Evolutionary conservation across 2,329 filamentous ascomycete genomes (phyloP), one percentile per base, ranked within the genome.

Genomic region (Macrophomina phaseolina): DNA sequence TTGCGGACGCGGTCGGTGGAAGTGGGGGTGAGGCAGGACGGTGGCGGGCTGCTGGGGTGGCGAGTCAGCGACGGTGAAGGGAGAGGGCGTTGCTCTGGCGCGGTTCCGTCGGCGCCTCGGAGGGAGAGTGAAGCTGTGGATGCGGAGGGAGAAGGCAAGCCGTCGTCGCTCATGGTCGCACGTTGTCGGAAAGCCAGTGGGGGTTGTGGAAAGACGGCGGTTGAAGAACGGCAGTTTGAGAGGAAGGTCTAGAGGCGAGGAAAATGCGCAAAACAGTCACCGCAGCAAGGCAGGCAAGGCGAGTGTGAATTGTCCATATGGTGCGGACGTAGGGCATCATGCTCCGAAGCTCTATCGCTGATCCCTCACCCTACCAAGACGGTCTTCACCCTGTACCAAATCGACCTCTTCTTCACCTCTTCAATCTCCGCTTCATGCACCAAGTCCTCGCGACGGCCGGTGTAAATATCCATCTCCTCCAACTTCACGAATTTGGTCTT

Each of bases 391-490:
- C 56, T 36, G 14, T 67, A 60, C 65, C 56, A 62, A 5, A 62
- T n/a, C 2, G 65, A 62, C 16, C 51, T 42, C 30, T 63, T 8
- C 56, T 67, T 67, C 48, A 45, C 65, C n/a, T 62, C 46, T 11
- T 46, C 46, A 2, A 40, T 45, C 11, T 62, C 65, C 8, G 46
- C 28, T n/a, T 55, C 65, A 2, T 4, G 16, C 0, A 18, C 36
- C 32, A 66, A 6, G 46, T 69, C 69, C 4, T 71, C 67, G 7
- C 69, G 55, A 5, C 70, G 67, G 1, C 79, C 77, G 4, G 71
- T 78, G 76, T 76, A 79, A 34, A 80, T 78, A 70, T 80, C 77
- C 71, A 80, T 78, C 52, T 81, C 79, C 42, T 72, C 69, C 38
- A 79, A 48, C 32, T 73, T 74, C 1, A 81, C 76, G 55, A 77